Conservation (phyloP, 345 rosid genomes). For the Populus davidiana region DNA sequence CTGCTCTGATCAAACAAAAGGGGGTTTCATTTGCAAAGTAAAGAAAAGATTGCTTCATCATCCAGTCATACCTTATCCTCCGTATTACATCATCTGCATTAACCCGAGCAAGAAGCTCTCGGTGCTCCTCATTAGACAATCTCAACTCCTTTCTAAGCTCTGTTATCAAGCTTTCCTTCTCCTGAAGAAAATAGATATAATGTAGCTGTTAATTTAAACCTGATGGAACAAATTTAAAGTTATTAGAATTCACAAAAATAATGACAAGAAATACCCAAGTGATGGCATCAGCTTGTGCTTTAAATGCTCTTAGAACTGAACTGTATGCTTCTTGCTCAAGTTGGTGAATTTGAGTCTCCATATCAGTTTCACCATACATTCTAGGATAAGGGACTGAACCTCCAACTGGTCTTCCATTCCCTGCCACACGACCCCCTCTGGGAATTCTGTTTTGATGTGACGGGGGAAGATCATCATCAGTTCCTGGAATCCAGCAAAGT, state of each 20-base stretch:
- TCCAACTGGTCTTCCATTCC: slow-evolving; percentile 60
- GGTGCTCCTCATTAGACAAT: slow-evolving; percentile 78
- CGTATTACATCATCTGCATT: slow-evolving; percentile 64
- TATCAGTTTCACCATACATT: slow-evolving; percentile 69
- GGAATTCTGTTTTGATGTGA: slow-evolving; percentile 61
- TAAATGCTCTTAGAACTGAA: slow-evolving; percentile 79
- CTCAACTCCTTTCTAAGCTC: slow-evolving; percentile 82
- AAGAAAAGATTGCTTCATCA: slow-evolving; percentile 5
- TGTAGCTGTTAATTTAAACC: slow-evolving; percentile 33
- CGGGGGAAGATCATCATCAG: slow-evolving; percentile 87
- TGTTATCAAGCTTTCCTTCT: slow-evolving; percentile 81
- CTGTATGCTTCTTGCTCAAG: slow-evolving; percentile 86
- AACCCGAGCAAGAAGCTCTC: slow-evolving; percentile 77
- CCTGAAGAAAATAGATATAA: slow-evolving; percentile 52
- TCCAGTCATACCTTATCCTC: slow-evolving; percentile 58
- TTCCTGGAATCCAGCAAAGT: slow-evolving; percentile 46
- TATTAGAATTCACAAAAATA: slow-evolving; percentile 12
- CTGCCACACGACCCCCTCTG: slow-evolving; percentile 56
- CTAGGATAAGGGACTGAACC: slow-evolving; percentile 57
- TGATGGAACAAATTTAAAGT: slow-evolving; percentile 28
- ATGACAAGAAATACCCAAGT: slow-evolving; percentile 63
- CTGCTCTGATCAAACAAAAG: slow-evolving; percentile 8
- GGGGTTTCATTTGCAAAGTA: not conserved
- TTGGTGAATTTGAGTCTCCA: slow-evolving; percentile 86
- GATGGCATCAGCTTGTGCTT: slow-evolving; percentile 94